Conservation (phyloP, 2,329 filamentous ascomycete species). For the Colletotrichum horii region DNA sequence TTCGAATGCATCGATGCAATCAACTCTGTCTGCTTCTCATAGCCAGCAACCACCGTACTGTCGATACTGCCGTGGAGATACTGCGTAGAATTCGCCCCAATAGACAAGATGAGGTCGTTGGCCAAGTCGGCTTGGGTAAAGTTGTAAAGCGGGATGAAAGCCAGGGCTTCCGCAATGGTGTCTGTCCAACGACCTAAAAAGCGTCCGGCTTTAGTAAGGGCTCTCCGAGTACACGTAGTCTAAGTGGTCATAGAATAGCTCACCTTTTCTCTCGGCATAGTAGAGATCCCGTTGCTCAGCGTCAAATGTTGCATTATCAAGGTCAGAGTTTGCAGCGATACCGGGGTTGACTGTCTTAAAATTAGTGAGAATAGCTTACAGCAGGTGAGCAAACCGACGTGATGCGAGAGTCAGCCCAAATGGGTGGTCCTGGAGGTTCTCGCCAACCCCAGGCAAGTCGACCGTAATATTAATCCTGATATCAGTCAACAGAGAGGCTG, state of each 20-base stretch:
- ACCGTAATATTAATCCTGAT: slow-evolving; percentile 35
- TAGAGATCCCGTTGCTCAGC: slow-evolving; percentile 35
- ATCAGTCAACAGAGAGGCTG: slow-evolving; percentile 34
- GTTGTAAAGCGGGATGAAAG: slow-evolving; percentile 24
- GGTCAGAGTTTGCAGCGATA: slow-evolving; percentile 14
- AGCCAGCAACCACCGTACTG: slow-evolving; percentile 39
- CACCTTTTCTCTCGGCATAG: slow-evolving; percentile 25
- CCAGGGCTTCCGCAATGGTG: slow-evolving; percentile 22
- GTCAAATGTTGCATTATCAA: slow-evolving; percentile 37
- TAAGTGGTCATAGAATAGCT: not conserved
- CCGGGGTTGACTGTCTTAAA: not conserved
- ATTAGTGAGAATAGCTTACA: not conserved
- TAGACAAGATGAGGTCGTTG: slow-evolving; percentile 27
- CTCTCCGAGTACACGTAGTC: not conserved
- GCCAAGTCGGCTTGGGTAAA: slow-evolving; percentile 26
- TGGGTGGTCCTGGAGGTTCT: slow-evolving; percentile 15
- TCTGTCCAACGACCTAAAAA: slow-evolving; percentile 32
- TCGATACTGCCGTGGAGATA: slow-evolving; percentile 37
- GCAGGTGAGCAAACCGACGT: not conserved
- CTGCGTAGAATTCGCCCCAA: slow-evolving; percentile 29
- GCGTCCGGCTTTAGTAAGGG: not conserved
- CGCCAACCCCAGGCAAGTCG: slow-evolving; percentile 4
- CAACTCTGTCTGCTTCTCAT: slow-evolving; percentile 35
- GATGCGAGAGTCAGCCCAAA: not conserved
- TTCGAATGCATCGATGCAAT: slow-evolving; percentile 31